Conservation (phyloP, 2,329 filamentous ascomycete species). For the Calonectria crousiana region DNA sequence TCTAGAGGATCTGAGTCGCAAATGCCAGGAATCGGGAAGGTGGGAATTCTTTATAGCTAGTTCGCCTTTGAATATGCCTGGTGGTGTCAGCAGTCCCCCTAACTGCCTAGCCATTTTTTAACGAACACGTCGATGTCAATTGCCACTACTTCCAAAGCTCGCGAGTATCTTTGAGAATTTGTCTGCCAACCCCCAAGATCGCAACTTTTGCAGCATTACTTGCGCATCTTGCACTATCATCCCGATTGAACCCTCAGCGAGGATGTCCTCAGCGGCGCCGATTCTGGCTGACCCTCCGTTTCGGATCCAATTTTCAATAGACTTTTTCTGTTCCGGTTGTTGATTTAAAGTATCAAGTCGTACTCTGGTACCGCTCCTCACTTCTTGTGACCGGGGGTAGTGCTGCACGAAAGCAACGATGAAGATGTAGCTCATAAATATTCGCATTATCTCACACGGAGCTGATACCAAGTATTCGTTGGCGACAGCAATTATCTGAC, state of each 20-base stretch:
- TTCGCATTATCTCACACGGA: slow-evolving; percentile 47
- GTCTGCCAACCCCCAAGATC: slow-evolving; percentile 45
- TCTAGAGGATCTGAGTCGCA: slow-evolving; percentile 51
- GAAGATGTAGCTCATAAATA: slow-evolving; percentile 49
- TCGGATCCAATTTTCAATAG: slow-evolving; percentile 39
- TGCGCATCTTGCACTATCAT: slow-evolving; percentile 42
- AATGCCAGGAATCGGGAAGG: slow-evolving; percentile 62
- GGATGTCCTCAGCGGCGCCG: slow-evolving; percentile 39
- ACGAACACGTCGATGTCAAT: background rate
- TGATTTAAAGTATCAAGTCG: slow-evolving; percentile 37
- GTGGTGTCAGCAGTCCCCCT: slow-evolving; percentile 58
- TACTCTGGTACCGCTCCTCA: slow-evolving; percentile 2
- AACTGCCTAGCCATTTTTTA: slow-evolving; percentile 59
- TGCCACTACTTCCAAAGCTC: slow-evolving; percentile 23
- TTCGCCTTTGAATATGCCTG: slow-evolving; percentile 60
- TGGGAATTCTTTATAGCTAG: slow-evolving; percentile 63
- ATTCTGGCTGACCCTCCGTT: slow-evolving; percentile 42
- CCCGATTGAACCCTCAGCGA: slow-evolving; percentile 25
- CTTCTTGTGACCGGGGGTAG: slow-evolving; percentile 22
- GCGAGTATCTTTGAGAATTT: slow-evolving; percentile 45
- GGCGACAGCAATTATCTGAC: slow-evolving; percentile 46
- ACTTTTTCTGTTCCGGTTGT: slow-evolving; percentile 5
- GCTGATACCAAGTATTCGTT: slow-evolving; percentile 46
- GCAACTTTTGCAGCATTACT: slow-evolving; percentile 37
- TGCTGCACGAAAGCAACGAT: slow-evolving; percentile 44